Percentiles rank a stretch among this genome's conserved stretches.
These are phyloP conservation scores for Lachancea lanzarotensis DNA, from an alignment of 805 yeast genomes.

Conservation along the genomic window DNA sequence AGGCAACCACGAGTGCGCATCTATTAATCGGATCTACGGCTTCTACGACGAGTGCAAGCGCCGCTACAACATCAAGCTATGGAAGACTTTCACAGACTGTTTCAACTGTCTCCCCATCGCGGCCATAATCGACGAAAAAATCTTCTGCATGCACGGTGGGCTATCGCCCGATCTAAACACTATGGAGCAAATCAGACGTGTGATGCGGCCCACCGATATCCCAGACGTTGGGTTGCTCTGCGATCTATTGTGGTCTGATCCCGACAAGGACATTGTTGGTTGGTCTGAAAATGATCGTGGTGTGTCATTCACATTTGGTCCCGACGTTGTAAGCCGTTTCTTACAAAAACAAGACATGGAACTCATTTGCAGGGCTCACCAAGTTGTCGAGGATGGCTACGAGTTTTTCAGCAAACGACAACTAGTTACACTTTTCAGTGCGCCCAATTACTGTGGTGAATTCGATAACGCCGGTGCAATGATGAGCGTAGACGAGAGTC, in stretches of 20 bases:
- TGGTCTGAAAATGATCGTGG: constrained; percentile 99
- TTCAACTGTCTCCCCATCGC: constrained; percentile 98
- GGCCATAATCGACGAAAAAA: constrained; percentile 95
- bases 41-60: constrained; percentile 98
- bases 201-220: constrained; percentile 98
- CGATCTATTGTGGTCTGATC: constrained; percentile 97
- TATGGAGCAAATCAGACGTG: constrained; percentile 98
- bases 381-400: constrained; percentile 98
- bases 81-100: constrained; percentile 99
- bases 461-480: constrained; percentile 99
- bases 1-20: constrained; percentile 98
- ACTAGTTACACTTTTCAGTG: constrained; percentile 88
- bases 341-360: constrained; percentile 97
- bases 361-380: constrained; percentile 96
- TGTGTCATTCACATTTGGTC: constrained; percentile 99
- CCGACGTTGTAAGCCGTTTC: constrained; percentile 94
- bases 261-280: constrained; percentile 96
- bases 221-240: constrained; percentile 96
- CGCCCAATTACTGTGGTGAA: constrained; percentile 98
- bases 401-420: constrained; percentile 96
- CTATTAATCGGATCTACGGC: constrained; percentile 95
- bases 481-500: constrained; percentile 98
- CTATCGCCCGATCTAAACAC: constrained; percentile 93
- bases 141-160: constrained; percentile 99
- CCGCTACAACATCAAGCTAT: constrained; percentile 93